These are phyloP conservation scores for Musa acuminata DNA, from an alignment of 176 grass and related monocot species.

Conservation along the genomic window DNA sequence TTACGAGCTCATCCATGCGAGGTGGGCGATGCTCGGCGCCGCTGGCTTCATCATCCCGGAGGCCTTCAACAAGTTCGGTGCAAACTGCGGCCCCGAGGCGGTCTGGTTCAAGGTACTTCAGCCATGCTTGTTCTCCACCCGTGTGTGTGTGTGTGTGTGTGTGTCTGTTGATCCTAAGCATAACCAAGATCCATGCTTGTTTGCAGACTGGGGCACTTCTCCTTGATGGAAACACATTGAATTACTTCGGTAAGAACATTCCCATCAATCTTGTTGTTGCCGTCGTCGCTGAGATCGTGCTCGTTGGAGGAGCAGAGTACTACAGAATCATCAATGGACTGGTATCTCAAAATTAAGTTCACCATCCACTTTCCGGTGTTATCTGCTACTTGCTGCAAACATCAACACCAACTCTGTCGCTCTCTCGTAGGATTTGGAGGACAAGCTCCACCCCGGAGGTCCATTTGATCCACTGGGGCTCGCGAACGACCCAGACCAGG, in stretches of 20 bases:
- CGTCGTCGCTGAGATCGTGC: constrained; percentile 65
- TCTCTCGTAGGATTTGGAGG: constrained; percentile 58
- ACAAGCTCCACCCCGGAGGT: constrained; percentile 88
- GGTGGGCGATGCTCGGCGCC: constrained; percentile 94
- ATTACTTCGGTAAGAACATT: constrained; percentile 95
- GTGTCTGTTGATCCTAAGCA: too few species aligned
- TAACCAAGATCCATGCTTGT: background rate
- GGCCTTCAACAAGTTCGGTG: constrained; percentile 86
- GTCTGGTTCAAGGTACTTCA: constrained; percentile 83
- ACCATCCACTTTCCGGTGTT: background rate
- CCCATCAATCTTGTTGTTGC: constrained; percentile 86
- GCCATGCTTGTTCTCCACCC: too few species aligned
- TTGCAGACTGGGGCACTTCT: constrained; percentile 90
- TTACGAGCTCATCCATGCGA: constrained; percentile 87
- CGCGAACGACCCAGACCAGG: constrained; percentile 80
- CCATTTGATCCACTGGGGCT: constrained; percentile 88
- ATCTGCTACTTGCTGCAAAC: too few species aligned
- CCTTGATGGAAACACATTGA: constrained; percentile 94
- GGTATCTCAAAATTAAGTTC: constrained; percentile 20
- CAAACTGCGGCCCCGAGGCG: constrained; percentile 86
- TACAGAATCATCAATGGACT: constrained; percentile 95
- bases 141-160: too few species aligned
- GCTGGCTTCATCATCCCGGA: constrained; percentile 85
- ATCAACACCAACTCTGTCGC: too few species aligned
- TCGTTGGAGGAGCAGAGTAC: constrained; percentile 92